Base-by-base conservation (phyloP, 257 asterid species). In the Capsicum baccatum region DNA sequence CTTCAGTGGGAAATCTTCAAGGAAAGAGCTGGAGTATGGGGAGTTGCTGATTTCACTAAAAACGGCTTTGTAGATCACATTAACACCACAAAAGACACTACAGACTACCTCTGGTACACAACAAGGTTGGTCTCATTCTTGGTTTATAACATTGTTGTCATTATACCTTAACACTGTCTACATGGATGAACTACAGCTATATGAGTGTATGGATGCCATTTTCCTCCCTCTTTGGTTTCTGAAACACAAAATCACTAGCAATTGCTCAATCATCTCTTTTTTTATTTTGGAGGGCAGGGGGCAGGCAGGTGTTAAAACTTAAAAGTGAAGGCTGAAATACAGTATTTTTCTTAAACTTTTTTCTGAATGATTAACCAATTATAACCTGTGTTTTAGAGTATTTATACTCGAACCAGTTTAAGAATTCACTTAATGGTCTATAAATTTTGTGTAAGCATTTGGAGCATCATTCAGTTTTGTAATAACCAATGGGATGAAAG, bases 41-140 rank as follows among this genome's bases (percentile, higher is more conserved):
- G 90, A 63, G 85, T 87, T 86, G 90, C 96, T 80, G 95, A 95
- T 89, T 94, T 95, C 85, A 89, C 89, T 19, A 88, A 81, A 80
- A 94, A 79, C 26, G 89, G 91, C 69, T 90, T 95, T 86, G 97
- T 90, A 63, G 99, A 95, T 91, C 98, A 94, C 88, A 95, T 95
- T 79, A 95, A 95, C 89, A 90, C 94, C 79, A 95, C 99, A 73
- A 92, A 93, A 89, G 98, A 94, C 83, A 85, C 97, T 19, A 94
- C 99, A 13, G 99, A 95, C 86, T 95, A 95, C 91, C 97, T 95
- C 74, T 95, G 99, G 99, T 93, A 91, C 69, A 89, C 90, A 6
- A 94, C 95, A 86, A 95, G 98, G 99, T 95, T 26, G 88, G 91
- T 85, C 69, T 81, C 10, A 42, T 37, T 63, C 79, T 39, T 1